phyloP scores from a whole-genome alignment of 495 filamentous ascomycete genomes.

The Penicillium crystallinum region DNA sequence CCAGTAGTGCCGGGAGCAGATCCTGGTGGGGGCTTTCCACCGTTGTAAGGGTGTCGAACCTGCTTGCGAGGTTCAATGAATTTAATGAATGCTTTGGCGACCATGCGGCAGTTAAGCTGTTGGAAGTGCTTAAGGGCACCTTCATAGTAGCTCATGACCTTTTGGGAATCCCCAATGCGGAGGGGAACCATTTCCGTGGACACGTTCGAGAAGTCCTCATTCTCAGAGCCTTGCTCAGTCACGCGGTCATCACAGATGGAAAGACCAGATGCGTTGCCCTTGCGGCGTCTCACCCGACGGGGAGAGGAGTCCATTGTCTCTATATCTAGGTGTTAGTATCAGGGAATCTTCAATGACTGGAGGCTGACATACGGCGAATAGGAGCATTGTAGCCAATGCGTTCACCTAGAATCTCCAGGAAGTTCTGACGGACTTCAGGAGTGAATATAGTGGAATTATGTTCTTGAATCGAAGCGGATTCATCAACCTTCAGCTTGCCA shows the following conservation, averaged over 20 bases:
- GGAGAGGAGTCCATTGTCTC: constrained; percentile 19
- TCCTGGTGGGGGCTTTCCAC: constrained; percentile 39
- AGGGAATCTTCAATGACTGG: neutral
- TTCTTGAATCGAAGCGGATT: constrained; percentile 36
- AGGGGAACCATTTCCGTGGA: constrained; percentile 36
- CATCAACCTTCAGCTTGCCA: constrained; percentile 32
- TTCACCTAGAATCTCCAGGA: constrained; percentile 34
- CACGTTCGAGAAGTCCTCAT: constrained; percentile 20
- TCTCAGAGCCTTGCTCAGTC: constrained; percentile 24
- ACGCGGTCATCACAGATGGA: constrained; percentile 16
- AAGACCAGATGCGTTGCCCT: constrained; percentile 18
- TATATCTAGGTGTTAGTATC: neutral
- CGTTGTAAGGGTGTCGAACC: constrained; percentile 58
- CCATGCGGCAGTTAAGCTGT: constrained; percentile 62
- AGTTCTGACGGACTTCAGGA: constrained; percentile 33
- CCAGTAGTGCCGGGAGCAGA: constrained; percentile 34
- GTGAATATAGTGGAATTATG: constrained; percentile 35
- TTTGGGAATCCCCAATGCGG: constrained; percentile 34
- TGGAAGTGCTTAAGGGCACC: constrained; percentile 61
- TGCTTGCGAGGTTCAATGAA: constrained; percentile 82
- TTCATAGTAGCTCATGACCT: constrained; percentile 35
- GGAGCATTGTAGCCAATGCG: constrained; percentile 28
- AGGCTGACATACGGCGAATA: constrained; percentile 24
- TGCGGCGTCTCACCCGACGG: constrained; percentile 34
- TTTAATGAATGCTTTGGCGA: constrained; percentile 77